These are phyloP conservation scores for Geotrichum fermentans DNA, from an alignment of 1,139 yeast genomes.

Conservation along the genomic window DNA sequence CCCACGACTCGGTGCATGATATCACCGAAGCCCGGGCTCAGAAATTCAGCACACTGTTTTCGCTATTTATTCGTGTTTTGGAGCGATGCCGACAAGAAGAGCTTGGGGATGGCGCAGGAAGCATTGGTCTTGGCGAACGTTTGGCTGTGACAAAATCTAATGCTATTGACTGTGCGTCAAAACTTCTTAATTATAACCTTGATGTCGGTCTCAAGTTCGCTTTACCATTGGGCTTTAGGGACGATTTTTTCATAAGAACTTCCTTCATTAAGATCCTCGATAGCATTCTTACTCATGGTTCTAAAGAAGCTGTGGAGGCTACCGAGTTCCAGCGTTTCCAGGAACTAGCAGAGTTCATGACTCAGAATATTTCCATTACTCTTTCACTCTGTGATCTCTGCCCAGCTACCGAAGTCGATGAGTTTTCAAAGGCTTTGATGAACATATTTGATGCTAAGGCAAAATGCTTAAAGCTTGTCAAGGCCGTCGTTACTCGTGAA, in stretches of 20 bases:
- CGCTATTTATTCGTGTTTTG: constrained; percentile 64
- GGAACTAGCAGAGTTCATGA: constrained; percentile 32
- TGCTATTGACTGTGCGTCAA: constrained; percentile 64
- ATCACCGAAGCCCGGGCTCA: constrained; percentile 56
- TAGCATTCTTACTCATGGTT: constrained; percentile 51
- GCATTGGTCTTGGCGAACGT: constrained; percentile 39
- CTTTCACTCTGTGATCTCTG: constrained; percentile 38
- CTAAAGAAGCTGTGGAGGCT: constrained; percentile 20
- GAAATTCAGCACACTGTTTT: constrained; percentile 67
- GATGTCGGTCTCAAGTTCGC: constrained; percentile 76
- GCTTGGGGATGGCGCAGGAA: constrained; percentile 16
- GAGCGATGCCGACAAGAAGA: constrained; percentile 49
- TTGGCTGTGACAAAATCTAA: constrained; percentile 55
- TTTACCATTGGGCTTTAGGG: constrained; percentile 72
- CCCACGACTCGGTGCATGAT: constrained; percentile 40
- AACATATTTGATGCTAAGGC: constrained; percentile 54
- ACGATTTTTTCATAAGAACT: constrained; percentile 57
- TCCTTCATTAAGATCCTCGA: constrained; percentile 76
- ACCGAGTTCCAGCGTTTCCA: constrained; percentile 33
- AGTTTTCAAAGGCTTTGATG: constrained; percentile 63
- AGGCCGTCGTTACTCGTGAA: constrained; percentile 57
- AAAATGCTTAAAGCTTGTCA: constrained; percentile 54
- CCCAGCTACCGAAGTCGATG: constrained; percentile 67
- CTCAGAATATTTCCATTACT: constrained; percentile 24
- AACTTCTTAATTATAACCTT: constrained; percentile 64